A percentile compares a stretch with the other conserved stretches of the same genome.
These are phyloP conservation scores for Tetrahymena borealis DNA, from an alignment of 73 alveolate species.

Conservation along the genomic window DNA sequence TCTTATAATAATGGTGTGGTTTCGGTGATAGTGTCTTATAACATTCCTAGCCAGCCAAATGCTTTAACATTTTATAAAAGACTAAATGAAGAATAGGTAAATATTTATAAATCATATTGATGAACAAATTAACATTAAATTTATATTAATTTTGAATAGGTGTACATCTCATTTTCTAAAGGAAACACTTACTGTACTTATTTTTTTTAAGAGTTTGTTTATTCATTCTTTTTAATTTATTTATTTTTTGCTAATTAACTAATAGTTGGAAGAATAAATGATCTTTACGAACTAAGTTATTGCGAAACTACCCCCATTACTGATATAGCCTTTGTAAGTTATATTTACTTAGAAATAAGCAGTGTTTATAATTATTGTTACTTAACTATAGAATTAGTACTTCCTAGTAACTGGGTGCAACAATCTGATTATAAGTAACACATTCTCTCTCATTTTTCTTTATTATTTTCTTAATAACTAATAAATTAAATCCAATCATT, in stretches of 20 bases:
- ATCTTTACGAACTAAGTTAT: background rate
- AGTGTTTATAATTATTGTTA: too few relatives aligned
- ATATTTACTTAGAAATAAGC: background rate
- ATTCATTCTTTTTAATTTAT: background rate
- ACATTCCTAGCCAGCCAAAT: background rate
- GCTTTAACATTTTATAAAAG: background rate
- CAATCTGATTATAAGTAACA: too few relatives aligned
- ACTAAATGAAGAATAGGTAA: background rate
- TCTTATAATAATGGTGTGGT: background rate
- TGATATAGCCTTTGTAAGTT: background rate
- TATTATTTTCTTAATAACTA: too few relatives aligned
- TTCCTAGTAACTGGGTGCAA: too few relatives aligned
- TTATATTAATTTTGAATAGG: background rate
- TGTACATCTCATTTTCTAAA: background rate
- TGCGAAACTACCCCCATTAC: background rate
- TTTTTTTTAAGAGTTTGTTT: background rate
- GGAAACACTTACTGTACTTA: background rate
- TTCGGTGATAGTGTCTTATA: background rate
- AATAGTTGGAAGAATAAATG: background rate
- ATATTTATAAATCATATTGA: background rate
- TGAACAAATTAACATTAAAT: background rate
- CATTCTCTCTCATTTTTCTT: too few relatives aligned
- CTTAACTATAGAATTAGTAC: too few relatives aligned
- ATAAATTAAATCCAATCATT: too few relatives aligned
- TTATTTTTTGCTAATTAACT: background rate